Base-by-base conservation (phyloP, 768 basidiomycete genomes). In the Chalciporus sphaerocephalus region DNA sequence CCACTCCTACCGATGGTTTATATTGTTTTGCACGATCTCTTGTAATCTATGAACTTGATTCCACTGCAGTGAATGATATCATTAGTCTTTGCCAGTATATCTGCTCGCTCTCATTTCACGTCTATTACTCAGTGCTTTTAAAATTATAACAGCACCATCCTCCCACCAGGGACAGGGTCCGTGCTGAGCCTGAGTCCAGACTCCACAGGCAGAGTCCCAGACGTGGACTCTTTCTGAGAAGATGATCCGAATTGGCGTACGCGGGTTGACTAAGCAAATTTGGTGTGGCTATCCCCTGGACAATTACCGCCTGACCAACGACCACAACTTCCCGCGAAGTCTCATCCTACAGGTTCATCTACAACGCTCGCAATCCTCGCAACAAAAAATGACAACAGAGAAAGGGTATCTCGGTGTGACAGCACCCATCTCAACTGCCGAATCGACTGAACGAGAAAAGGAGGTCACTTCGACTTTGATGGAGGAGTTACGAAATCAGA, bases 401-500 rank as follows among this genome's bases (percentile, higher is more conserved):
- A 68, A 53, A 64, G 68, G 67, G 74, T 85, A 77, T 67, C 73
- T 85, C 40, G 89, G 89, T 48, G 89, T 92, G 21, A 92, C 89
- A 12, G 84, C 85, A 30, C 92, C 92, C 42, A 93, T 95, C 57
- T 84, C 89, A 37, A 80, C 77, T 18, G 69, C 65, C 24, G 84
- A 87, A 54, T 92, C 90, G 16, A 88, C 67, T 40, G 76, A 81
- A 48, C 76, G 83, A 56, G 90, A 92, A 69, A 85, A 83, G 64
- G 86, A 88, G 65, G 87, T 92, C 17, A 92, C 89, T 0, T 59
- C 73, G 15, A 86, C 88, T 6, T 72, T 99, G 42, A 90, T 97
- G 87, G 84, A 91, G 46, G 95, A 99, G 66, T 76, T 99, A 24
- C 77, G 82, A 59, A 72, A 79, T 37, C 85, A 95, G 59, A 85